phyloP scores from a whole-genome alignment of 805 yeast genomes.

The Starmerella vaccinii region DNA sequence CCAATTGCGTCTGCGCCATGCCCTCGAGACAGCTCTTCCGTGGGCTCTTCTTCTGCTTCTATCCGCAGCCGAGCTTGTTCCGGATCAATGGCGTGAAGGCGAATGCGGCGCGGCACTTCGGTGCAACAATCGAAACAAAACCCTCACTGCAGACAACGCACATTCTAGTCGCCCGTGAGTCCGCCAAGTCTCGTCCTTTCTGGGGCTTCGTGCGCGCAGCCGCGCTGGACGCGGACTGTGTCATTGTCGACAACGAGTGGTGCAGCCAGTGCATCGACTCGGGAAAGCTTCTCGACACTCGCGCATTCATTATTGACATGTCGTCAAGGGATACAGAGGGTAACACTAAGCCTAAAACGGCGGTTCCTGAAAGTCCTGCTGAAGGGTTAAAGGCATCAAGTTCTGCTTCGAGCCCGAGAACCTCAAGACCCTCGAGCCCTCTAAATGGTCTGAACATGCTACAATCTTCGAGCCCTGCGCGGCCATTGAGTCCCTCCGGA shows the following conservation, averaged over 20 bases:
- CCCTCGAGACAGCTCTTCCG: constrained; percentile 7
- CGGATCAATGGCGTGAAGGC: constrained; percentile 17
- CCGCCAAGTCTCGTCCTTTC: not conserved
- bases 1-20: not conserved
- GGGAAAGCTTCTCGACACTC: constrained; percentile 16
- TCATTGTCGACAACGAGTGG: constrained; percentile 26
- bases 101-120: constrained; percentile 20
- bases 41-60: constrained; percentile 14
- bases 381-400: no score
- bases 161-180: constrained; percentile 22
- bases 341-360: no score
- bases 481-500: not conserved
- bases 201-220: constrained; percentile 3
- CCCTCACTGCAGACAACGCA: constrained; percentile 24
- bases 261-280: constrained; percentile 29
- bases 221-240: constrained; percentile 8
- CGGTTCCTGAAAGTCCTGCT: not conserved
- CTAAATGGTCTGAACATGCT: no score
- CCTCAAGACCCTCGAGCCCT: no score
- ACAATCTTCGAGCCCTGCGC: not conserved
- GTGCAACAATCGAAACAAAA: constrained; percentile 22
- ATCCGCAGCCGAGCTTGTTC: constrained; percentile 13
- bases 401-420: no score
- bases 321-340: no score
- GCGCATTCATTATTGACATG: not conserved